Evolutionary conservation across 768 basidiomycete genomes (phyloP).

Genomic region (Lactifluus pinguis): DNA sequence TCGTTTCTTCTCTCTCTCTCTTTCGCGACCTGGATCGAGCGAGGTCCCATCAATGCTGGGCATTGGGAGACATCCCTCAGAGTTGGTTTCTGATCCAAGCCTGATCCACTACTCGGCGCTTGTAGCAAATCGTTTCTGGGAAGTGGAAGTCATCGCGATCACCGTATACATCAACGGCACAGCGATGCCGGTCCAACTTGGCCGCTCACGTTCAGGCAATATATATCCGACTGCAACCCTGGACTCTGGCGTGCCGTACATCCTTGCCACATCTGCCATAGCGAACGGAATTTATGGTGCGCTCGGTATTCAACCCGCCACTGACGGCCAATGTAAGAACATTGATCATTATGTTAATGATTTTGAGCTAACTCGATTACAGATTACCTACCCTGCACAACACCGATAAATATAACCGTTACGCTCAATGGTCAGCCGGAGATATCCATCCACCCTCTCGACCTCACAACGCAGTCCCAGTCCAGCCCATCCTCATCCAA

Average conservation of each 20-base stretch:
- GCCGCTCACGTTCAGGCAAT: conserved; percentile 30
- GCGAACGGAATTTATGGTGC: conserved; percentile 77
- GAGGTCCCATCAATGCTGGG: conserved; percentile 51
- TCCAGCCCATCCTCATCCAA: conserved; percentile 33
- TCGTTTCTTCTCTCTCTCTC: conserved; percentile 58
- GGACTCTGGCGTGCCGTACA: conserved; percentile 62
- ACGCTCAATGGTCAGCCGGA: conserved; percentile 49
- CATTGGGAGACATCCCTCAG: conserved; percentile 57
- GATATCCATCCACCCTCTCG: conserved; percentile 65
- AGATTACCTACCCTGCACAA: conserved; percentile 72
- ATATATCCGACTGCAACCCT: conserved; percentile 55
- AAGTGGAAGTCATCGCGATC: conserved; percentile 45
- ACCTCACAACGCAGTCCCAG: conserved; percentile 47
- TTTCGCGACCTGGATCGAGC: conserved; percentile 57
- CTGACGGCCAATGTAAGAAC: conserved; percentile 56
- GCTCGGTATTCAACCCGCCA: conserved; percentile 47
- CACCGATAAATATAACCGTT: conserved; percentile 63
- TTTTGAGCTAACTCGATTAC: conserved; percentile 1
- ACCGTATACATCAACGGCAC: conserved; percentile 49
- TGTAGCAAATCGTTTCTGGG: conserved; percentile 49
- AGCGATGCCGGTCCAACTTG: conserved; percentile 33
- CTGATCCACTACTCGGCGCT: conserved; percentile 42
- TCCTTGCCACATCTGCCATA: conserved; percentile 48
- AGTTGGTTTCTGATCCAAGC: conserved; percentile 44
- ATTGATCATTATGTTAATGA: not conserved